Conservation (phyloP, 495 filamentous ascomycete genomes). For the Talaromyces proteolyticus region DNA sequence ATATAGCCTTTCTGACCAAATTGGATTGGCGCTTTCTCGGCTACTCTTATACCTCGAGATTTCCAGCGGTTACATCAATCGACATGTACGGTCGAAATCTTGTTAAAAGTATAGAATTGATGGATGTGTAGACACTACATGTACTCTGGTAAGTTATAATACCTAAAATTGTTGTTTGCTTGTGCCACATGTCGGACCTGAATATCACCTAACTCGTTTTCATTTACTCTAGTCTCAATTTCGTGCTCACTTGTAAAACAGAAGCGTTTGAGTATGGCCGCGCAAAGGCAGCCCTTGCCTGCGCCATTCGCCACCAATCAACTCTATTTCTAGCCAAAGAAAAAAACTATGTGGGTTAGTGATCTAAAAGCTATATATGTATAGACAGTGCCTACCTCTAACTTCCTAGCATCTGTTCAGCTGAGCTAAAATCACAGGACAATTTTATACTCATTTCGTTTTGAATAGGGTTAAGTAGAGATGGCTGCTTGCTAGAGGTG, state of each 20-base stretch:
- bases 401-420: slow-evolving; percentile 41
- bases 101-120: too few relatives aligned
- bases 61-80: too few relatives aligned
- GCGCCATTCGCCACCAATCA: slow-evolving; percentile 61
- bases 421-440: slow-evolving; percentile 45
- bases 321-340: slow-evolving; percentile 56
- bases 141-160: too few relatives aligned
- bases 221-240: too few relatives aligned
- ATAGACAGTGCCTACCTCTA: slow-evolving; percentile 53
- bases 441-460: slow-evolving; percentile 52
- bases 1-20: too few relatives aligned
- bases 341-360: slow-evolving; percentile 43
- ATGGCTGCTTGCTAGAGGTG: slow-evolving; percentile 32
- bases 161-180: too few relatives aligned
- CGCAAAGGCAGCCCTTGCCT: slow-evolving; percentile 53
- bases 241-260: slow-evolving; percentile 4
- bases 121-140: too few relatives aligned
- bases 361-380: slow-evolving; percentile 35
- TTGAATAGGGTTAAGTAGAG: slow-evolving; percentile 51
- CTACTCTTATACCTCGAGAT: too few relatives aligned
- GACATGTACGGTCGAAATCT: too few relatives aligned
- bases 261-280: slow-evolving; percentile 44
- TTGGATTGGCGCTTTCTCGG: too few relatives aligned
- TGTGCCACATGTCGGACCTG: too few relatives aligned
- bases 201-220: too few relatives aligned